These are phyloP conservation scores for Neonectria magnoliae DNA, from an alignment of 2,329 filamentous ascomycete genomes.

Conservation along the genomic window DNA sequence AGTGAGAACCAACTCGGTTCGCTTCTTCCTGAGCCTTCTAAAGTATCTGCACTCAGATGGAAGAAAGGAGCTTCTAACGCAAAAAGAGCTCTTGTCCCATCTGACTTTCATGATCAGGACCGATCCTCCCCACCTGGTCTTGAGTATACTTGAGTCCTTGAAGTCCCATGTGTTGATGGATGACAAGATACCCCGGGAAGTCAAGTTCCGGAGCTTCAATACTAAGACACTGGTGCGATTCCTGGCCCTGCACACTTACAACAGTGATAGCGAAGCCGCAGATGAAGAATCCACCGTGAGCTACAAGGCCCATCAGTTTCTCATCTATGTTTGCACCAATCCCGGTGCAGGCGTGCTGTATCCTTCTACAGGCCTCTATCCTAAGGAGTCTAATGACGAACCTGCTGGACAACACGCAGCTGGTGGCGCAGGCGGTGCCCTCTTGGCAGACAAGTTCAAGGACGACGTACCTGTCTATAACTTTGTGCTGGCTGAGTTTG, in stretches of 20 bases:
- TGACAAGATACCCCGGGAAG: constrained; percentile 74
- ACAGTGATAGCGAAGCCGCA: constrained; percentile 55
- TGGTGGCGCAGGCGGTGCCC: constrained; percentile 73
- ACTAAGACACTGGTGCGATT: constrained; percentile 78
- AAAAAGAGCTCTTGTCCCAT: constrained; percentile 84
- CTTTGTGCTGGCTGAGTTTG: constrained; percentile 79
- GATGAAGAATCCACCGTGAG: constrained; percentile 64
- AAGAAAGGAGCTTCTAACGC: constrained; percentile 82
- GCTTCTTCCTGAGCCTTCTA: constrained; percentile 82
- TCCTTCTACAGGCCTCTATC: constrained; percentile 85
- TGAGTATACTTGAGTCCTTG: constrained; percentile 78
- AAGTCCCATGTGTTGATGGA: constrained; percentile 80
- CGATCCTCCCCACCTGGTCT: constrained; percentile 79
- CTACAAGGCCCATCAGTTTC: constrained; percentile 77
- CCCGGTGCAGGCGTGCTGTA: constrained; percentile 78
- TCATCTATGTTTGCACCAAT: constrained; percentile 79
- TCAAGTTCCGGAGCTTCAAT: constrained; percentile 81
- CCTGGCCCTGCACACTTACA: constrained; percentile 74
- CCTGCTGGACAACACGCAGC: constrained; percentile 41
- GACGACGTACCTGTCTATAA: constrained; percentile 81
- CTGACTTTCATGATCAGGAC: constrained; percentile 81
- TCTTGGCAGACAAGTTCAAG: constrained; percentile 74
- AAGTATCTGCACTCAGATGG: constrained; percentile 80
- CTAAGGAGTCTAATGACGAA: constrained; percentile 70
- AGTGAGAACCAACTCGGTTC: constrained; percentile 82